A percentile compares a stretch with the other conserved stretches of the same genome.
These are phyloP conservation scores for Eutrema japonicum DNA, from an alignment of 345 rosid genomes.

Conservation along the genomic window DNA sequence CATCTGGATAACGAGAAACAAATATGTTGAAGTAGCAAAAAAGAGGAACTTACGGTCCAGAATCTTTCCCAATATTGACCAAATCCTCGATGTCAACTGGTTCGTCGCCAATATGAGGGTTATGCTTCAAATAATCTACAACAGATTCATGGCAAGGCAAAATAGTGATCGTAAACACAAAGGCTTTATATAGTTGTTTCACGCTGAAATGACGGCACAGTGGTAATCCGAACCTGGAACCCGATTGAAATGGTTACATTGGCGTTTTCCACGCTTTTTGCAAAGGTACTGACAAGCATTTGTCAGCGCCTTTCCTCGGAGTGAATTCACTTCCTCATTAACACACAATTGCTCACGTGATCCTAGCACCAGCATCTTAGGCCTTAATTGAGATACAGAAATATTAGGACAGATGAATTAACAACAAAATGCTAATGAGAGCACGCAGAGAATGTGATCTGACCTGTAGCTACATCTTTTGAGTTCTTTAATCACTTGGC, in stretches of 20 bases:
- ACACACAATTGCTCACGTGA: constrained; percentile 94
- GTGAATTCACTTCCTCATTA: constrained; percentile 80
- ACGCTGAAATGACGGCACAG: constrained; percentile 5
- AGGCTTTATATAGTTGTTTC: constrained; percentile 4
- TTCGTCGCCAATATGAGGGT: constrained; percentile 80
- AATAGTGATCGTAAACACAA: constrained; percentile 6
- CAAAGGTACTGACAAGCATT: constrained; percentile 77
- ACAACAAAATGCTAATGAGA: constrained; percentile 21
- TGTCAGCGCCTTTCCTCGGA: constrained; percentile 84
- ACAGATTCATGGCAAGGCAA: constrained; percentile 32
- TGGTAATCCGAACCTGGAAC: constrained; percentile 38
- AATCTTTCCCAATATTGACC: constrained; percentile 74
- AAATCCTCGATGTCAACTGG: constrained; percentile 96
- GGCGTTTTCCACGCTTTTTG: constrained; percentile 61
- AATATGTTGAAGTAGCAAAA: constrained; percentile 20
- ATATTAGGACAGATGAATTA: constrained; percentile 21
- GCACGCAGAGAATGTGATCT: constrained; percentile 17
- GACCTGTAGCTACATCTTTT: constrained; percentile 91
- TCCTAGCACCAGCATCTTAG: constrained; percentile 89
- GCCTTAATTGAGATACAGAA: constrained; percentile 57
- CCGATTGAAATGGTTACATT: constrained; percentile 60
- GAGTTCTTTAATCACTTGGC: constrained; percentile 88
- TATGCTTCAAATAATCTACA: constrained; percentile 68
- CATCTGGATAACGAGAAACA: constrained; percentile 3
- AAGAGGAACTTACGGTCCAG: constrained; percentile 70